Evolutionary conservation across 1,284 basidiomycete species (phyloP), one percentile per base, ranked within the genome.

Genomic region (Papiliotrema fonsecae): DNA sequence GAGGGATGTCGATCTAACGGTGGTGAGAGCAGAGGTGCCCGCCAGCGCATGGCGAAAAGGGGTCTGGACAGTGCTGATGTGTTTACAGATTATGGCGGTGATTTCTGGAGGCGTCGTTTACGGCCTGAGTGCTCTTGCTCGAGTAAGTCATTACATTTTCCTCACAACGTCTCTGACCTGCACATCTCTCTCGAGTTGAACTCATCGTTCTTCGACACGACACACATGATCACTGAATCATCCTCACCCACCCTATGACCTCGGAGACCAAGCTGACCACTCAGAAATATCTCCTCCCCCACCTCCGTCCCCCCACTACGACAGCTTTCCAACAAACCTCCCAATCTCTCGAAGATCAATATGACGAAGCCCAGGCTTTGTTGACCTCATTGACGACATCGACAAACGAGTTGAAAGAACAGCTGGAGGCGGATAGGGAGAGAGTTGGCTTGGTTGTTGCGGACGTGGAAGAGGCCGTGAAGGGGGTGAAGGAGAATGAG

Each of bases 261-360:
- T n/a, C n/a, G n/a, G n/a, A n/a, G n/a, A n/a, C 3, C 25, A 21
- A 45, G 44, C 52, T 30, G 45, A 32, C 25, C 16, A n/a, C 31
- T 13, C 64, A 93, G 86, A 96, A 92, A 84, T 94, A 88, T 72
- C 77, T 98, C 25, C 75, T 88, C 14, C 96, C 96, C 0, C 89
- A 97, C 71, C 81, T 98, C 3, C 83, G 83, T 69, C 93, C 96
- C 9, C 94, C 94, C 2, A 82, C 85, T 2, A 80, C 85, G 3
- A 88, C 88, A 18, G 86, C 89, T 3, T 97, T 97, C 67, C 89
- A 96, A 74, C 81, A 82, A 46, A 92, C 96, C 56, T 83, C 87
- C 22, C 83, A 89, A 57, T 84, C 85, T 2, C 79, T 98, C 45
- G 83, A 84, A 9, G 85, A 86, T 30, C 91, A 97, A 63, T 98